phyloP scores from a whole-genome alignment of 768 basidiomycete genomes.

The Tricholoma bakamatsutake region DNA sequence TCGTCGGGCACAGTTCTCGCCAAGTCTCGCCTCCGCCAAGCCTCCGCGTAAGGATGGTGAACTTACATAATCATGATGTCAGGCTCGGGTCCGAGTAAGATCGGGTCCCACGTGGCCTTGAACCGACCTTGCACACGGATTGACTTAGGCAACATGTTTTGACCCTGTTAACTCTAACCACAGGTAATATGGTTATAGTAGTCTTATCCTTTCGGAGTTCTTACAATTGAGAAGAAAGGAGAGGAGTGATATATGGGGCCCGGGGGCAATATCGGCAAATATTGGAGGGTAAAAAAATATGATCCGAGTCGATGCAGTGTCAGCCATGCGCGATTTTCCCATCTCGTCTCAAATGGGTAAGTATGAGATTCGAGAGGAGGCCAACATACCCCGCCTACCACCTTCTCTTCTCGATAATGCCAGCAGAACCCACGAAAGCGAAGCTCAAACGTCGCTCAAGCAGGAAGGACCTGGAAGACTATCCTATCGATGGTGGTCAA shows the following conservation, averaged over 20 bases:
- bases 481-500: conserved; percentile 45
- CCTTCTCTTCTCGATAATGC: conserved; percentile 32
- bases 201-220: neutral
- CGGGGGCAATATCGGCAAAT: neutral
- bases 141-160: neutral
- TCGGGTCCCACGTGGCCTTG: neutral
- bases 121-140: neutral
- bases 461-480: conserved; percentile 46
- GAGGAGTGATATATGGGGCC: neutral
- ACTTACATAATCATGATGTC: neutral
- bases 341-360: neutral
- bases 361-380: neutral
- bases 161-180: too few species aligned
- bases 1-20: too few species aligned
- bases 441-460: conserved; percentile 45
- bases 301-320: neutral
- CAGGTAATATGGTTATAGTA: too few species aligned
- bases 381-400: neutral
- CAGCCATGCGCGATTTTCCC: neutral
- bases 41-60: too few species aligned
- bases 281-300: neutral
- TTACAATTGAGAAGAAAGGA: neutral
- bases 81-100: neutral
- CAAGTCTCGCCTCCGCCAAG: too few species aligned
- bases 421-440: conserved; percentile 46